Evolutionary conservation across 495 filamentous ascomycete species (phyloP).

Genomic region (Penicillium fimorum): DNA sequence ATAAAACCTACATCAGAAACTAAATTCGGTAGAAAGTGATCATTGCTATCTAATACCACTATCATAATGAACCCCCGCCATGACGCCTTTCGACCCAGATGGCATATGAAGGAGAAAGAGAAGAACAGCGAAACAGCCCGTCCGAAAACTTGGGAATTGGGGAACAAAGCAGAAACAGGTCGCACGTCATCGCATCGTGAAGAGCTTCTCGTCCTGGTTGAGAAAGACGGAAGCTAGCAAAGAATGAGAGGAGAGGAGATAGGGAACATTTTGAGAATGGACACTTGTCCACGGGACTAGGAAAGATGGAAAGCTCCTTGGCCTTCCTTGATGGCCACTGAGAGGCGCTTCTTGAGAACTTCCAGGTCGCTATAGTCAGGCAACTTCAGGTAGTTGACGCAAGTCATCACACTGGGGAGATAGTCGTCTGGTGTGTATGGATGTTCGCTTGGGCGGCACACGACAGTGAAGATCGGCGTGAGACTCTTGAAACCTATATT

Average conservation of each 20-base stretch:
- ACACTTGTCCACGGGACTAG: constrained; percentile 33
- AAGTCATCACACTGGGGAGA: constrained; percentile 98
- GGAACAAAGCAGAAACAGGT: constrained; percentile 22
- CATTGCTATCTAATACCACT: constrained; percentile 45
- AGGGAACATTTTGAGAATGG: not conserved
- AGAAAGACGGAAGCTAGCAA: constrained; percentile 6
- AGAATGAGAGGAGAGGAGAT: constrained; percentile 1
- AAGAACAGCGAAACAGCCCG: constrained; percentile 21
- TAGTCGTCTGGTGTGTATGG: constrained; percentile 96
- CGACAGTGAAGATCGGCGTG: constrained; percentile 97
- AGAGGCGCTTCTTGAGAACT: constrained; percentile 70
- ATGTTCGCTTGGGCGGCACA: constrained; percentile 95
- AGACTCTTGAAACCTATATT: constrained; percentile 87
- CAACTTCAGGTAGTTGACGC: constrained; percentile 98
- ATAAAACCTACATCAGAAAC: not conserved
- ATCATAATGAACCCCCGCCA: constrained; percentile 17
- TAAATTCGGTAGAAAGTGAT: constrained; percentile 4
- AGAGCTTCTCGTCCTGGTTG: constrained; percentile 4
- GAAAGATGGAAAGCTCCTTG: constrained; percentile 98
- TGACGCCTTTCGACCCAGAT: constrained; percentile 25
- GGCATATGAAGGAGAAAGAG: constrained; percentile 13
- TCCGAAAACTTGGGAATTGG: constrained; percentile 22
- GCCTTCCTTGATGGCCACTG: constrained; percentile 90
- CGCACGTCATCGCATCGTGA: constrained; percentile 26
- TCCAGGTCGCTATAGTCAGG: constrained; percentile 88